These are phyloP conservation scores for Paecilomyces niveus DNA, from an alignment of 2,329 filamentous ascomycete species.

Conservation along the genomic window DNA sequence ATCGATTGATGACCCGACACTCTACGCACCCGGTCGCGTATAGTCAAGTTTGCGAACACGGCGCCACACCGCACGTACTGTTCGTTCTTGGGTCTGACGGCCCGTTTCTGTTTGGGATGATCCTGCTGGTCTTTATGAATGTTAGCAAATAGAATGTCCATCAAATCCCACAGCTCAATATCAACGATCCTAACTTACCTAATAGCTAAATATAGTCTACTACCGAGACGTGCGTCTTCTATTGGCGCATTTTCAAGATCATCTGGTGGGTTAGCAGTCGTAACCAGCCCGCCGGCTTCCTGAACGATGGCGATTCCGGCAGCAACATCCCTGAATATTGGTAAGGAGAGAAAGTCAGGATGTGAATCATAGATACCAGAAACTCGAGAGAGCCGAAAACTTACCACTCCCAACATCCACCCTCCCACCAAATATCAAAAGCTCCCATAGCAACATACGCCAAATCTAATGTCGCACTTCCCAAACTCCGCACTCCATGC, in stretches of 20 bases:
- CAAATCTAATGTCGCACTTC: constrained; percentile 66
- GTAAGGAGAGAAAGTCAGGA: neutral
- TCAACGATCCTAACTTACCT: constrained; percentile 36
- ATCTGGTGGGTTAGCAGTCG: constrained; percentile 63
- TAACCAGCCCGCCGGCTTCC: constrained; percentile 68
- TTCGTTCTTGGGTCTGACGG: constrained; percentile 60
- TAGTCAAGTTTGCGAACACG: constrained; percentile 62
- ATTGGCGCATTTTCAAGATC: constrained; percentile 51
- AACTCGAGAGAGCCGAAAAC: constrained; percentile 11
- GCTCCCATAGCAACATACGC: constrained; percentile 69
- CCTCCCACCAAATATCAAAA: constrained; percentile 79
- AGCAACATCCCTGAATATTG: constrained; percentile 54
- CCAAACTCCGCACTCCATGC: constrained; percentile 65
- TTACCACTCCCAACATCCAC: constrained; percentile 72
- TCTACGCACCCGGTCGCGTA: constrained; percentile 52
- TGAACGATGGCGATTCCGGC: constrained; percentile 66
- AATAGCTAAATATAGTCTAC: constrained; percentile 64
- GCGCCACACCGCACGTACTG: constrained; percentile 66
- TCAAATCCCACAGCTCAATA: neutral
- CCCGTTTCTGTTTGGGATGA: constrained; percentile 55
- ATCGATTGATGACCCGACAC: neutral
- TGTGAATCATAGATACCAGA: neutral
- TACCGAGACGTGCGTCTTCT: constrained; percentile 55
- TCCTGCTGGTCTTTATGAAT: constrained; percentile 52
- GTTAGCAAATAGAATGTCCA: neutral